These are phyloP conservation scores for Keqinozyma sinolaborantium DNA, from an alignment of 1,139 yeast species.

Conservation along the genomic window DNA sequence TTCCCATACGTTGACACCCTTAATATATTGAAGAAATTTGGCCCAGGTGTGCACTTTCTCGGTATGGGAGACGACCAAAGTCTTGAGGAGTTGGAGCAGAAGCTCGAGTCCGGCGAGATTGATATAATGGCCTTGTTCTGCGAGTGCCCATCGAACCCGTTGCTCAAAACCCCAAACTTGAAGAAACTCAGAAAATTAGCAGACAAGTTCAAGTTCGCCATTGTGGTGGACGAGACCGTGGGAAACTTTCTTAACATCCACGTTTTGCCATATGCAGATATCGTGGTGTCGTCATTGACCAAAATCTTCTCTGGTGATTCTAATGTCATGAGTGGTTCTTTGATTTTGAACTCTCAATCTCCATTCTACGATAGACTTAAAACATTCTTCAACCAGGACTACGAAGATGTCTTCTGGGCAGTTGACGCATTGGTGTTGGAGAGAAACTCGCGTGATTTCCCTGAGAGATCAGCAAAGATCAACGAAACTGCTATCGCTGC, in stretches of 20 bases:
- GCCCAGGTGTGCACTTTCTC: constrained; percentile 79
- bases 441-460: constrained; percentile 88
- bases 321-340: constrained; percentile 91
- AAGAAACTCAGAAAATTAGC: constrained; percentile 60
- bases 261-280: constrained; percentile 77
- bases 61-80: constrained; percentile 82
- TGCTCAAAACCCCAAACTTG: constrained; percentile 79
- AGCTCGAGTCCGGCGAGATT: constrained; percentile 58
- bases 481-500: constrained; percentile 63
- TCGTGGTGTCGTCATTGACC: constrained; percentile 83
- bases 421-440: constrained; percentile 93
- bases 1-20: constrained; percentile 94
- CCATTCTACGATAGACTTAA: constrained; percentile 52
- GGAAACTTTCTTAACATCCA: constrained; percentile 87
- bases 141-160: constrained; percentile 93
- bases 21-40: constrained; percentile 82
- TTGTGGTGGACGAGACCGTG: constrained; percentile 90
- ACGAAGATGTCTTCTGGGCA: constrained; percentile 81
- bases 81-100: constrained; percentile 58
- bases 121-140: constrained; percentile 72
- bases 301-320: constrained; percentile 94
- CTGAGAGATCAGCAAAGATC: constrained; percentile 60
- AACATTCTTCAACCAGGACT: constrained; percentile 48
- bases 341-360: constrained; percentile 72
- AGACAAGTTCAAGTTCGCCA: constrained; percentile 65